These are phyloP conservation scores for Galeopsis tetrahit DNA, from an alignment of 257 asterid species.

Conservation along the genomic window DNA sequence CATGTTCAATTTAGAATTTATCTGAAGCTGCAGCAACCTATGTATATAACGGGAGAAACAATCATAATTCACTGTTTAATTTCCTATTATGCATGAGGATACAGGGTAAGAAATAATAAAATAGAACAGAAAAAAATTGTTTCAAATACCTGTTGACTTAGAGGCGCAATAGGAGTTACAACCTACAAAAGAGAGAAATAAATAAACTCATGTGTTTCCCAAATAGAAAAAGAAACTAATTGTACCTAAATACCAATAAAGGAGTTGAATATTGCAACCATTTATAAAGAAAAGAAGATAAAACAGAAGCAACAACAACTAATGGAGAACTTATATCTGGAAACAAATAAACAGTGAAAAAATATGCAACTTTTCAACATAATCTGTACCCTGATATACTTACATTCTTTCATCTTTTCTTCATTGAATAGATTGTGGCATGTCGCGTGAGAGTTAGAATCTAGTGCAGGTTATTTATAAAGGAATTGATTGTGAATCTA, in stretches of 20 bases:
- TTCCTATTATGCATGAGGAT: background rate
- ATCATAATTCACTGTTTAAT: background rate
- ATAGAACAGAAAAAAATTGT: conserved; percentile 11
- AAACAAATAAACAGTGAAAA: background rate
- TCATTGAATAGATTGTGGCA: conserved; percentile 1
- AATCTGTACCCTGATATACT: background rate
- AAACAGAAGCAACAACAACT: background rate
- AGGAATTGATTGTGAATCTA: background rate
- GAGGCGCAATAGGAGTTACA: conserved; percentile 97
- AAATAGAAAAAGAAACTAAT: background rate
- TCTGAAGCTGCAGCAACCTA: conserved; percentile 20
- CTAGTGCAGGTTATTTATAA: background rate
- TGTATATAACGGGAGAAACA: conserved; percentile 6
- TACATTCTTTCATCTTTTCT: background rate
- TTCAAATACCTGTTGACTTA: conserved; percentile 92
- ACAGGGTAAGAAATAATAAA: background rate
- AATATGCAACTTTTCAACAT: background rate
- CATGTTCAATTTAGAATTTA: background rate
- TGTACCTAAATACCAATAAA: background rate
- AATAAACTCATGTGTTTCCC: background rate
- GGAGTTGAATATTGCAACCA: background rate
- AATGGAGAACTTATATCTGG: background rate
- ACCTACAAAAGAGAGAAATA: conserved; percentile 67
- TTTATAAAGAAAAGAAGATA: background rate
- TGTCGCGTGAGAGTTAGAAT: background rate